Evolutionary conservation across 2,329 filamentous ascomycete species (phyloP), one percentile per base, ranked within the genome.

Genomic region (Aspergillus sp.): DNA sequence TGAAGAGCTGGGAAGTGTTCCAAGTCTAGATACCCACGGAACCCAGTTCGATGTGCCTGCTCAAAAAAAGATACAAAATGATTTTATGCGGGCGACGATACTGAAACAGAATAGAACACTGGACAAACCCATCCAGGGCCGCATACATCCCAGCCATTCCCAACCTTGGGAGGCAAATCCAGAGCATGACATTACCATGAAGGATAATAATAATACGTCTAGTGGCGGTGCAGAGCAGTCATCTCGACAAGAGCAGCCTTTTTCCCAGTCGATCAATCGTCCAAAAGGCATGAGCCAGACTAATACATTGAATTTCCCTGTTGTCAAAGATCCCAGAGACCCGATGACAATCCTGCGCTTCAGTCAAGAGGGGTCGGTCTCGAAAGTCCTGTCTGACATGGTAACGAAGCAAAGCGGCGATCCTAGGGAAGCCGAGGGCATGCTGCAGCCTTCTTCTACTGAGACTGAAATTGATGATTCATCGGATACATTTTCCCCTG

Each of bases 301-400:
- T 62, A 67, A 80, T 60, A 80, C 78, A 20, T 76, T 91, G 24
- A 81, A 81, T 26, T 96, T 91, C 66, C 83, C 88, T 1, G 83
- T 92, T 12, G 89, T 93, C 20, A 96, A 96, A 73, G 85, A 93
- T 64, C 83, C 87, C 1, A 82, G 86, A 64, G 85, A 90, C 64
- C 82, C 84, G 5, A 80, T 80, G 57, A 89, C 88, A 0, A 78
- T 81, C 26, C 64, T 85, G 45, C 84, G 87, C 44, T 76, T 91
- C 30, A 91, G 88, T 66, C 90, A 93, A 70, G 79, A 81, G 47
- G 84, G 72, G 15, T 53, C 56, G 51, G 82, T 82, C 36, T 84
- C 85, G 39, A 80, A 80, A 54, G 81, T 78, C 48, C 62, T 60
- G 3, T 59, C 58, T 5, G 64, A 71, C 38, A 47, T 53, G 2